Base-by-base conservation (phyloP, 768 basidiomycete genomes). In the Phlebiopsis flavidoalba region DNA sequence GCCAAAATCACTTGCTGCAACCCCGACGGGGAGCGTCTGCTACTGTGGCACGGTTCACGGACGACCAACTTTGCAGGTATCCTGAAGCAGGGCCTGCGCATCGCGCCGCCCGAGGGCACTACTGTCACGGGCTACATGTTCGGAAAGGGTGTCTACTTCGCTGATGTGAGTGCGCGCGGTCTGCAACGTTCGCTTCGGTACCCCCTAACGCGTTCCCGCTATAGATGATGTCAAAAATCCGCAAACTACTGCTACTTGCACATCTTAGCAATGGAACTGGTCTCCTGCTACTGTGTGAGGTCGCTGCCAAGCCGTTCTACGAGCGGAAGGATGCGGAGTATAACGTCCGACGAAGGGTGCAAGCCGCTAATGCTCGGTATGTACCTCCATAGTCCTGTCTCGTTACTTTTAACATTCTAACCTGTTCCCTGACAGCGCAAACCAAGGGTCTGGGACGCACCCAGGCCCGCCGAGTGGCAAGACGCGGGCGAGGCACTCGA, bases 201-300 rank as follows among this genome's bases (percentile, higher is more conserved):
- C 10, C 4, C 14, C 11, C 36, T 61, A 54, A 33, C 57, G 24
- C 19, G 14, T 19, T n/a, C 22, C 17, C 36, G 19, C 52, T 35
- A 1, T 58, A 83, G 83, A 85, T 85, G 81, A 83, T 86, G 80
- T 84, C 83, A 33, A 86, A n/a, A 86, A 80, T 85, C 83, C 43
- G 83, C 83, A 36, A 77, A 78, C 60, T 86, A 60, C 50, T 57
- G 62, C 22, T 46, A 52, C 8, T n/a, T 6, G 67, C 83, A 81
- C 83, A 81, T 57, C 62, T 84, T 70, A 84, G 83, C 65, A 67
- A 79, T 64, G 70, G 75, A 60, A 78, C 75, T 1, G 85, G 84
- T 40, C 60, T 86, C n/a, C 74, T 87, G 17, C 75, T 87, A 26
- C 77, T 86, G 5, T 85, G 84, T 64, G 85, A 86, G 66, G 83